phyloP scores from a whole-genome alignment of 345 rosid species.

The Mercurialis annua region DNA sequence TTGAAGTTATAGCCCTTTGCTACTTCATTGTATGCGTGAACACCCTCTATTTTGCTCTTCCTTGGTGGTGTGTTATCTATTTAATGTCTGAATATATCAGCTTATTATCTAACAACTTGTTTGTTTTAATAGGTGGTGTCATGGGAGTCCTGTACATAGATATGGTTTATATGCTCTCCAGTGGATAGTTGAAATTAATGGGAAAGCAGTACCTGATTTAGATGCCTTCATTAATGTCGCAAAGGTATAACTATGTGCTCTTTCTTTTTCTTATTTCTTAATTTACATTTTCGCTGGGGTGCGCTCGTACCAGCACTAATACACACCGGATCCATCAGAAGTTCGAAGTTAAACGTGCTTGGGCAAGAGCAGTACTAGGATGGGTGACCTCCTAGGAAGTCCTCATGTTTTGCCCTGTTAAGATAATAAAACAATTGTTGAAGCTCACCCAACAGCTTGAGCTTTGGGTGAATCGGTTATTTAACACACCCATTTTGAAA shows the following conservation, averaged over 20 bases:
- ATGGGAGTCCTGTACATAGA: slow-evolving; percentile 85
- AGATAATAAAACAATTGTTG: too few species aligned
- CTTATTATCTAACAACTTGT: neutral
- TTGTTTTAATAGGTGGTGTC: slow-evolving; percentile 64
- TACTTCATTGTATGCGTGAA: neutral
- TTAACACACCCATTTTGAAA: too few species aligned
- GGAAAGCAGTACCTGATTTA: slow-evolving; percentile 72
- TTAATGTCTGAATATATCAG: neutral
- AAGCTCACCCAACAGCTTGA: too few species aligned
- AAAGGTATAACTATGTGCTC: slow-evolving; percentile 44
- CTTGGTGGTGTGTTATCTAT: neutral
- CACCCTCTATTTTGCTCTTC: neutral
- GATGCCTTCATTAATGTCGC: slow-evolving; percentile 69
- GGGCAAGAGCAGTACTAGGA: too few species aligned
- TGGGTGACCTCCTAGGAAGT: too few species aligned
- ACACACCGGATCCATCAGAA: too few species aligned
- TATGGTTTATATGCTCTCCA: slow-evolving; percentile 89
- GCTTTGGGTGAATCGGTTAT: too few species aligned
- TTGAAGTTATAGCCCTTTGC: neutral
- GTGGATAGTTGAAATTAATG: slow-evolving; percentile 95
- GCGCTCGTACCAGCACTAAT: too few species aligned
- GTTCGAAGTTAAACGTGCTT: too few species aligned
- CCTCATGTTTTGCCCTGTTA: too few species aligned
- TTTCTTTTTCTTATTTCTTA: too few species aligned
- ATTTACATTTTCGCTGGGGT: neutral